phyloP scores from a whole-genome alignment of 805 yeast species.

The Lipomyces spencermartinsiae region DNA sequence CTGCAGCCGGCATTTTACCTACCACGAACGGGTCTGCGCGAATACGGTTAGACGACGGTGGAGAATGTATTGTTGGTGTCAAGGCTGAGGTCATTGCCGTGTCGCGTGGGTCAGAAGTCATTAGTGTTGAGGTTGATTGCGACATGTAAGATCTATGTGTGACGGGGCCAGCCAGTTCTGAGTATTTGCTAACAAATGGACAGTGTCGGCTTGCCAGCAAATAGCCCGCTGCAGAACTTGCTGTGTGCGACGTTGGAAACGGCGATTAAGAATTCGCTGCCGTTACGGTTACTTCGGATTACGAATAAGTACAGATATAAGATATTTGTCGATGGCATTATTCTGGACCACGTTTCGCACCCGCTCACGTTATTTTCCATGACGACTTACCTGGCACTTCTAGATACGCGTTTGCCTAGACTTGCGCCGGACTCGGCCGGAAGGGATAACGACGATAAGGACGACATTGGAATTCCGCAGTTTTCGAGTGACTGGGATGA shows the following conservation, averaged over 20 bases:
- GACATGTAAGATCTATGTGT: conserved; percentile 23
- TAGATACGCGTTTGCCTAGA: conserved; percentile 58
- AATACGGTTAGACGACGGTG: conserved; percentile 84
- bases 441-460: conserved; percentile 11
- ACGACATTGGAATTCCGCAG: conserved; percentile 31
- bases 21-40: conserved; percentile 92
- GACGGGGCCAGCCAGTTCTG: background rate
- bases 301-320: conserved; percentile 79
- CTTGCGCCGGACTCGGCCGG: conserved; percentile 7
- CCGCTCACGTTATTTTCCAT: conserved; percentile 83
- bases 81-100: conserved; percentile 75
- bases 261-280: conserved; percentile 59
- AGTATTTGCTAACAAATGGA: conserved; percentile 2
- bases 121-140: conserved; percentile 72
- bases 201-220: conserved; percentile 44
- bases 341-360: conserved; percentile 76
- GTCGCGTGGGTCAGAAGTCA: conserved; percentile 44
- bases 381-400: conserved; percentile 80
- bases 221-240: conserved; percentile 69
- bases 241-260: conserved; percentile 67
- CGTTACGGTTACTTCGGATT: conserved; percentile 59
- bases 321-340: conserved; percentile 78
- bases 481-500: conserved; percentile 66
- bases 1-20: conserved; percentile 79
- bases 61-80: conserved; percentile 90